Evolutionary conservation across 75 land plant genomes (phyloP).

Genomic region (Pinus taeda): DNA sequence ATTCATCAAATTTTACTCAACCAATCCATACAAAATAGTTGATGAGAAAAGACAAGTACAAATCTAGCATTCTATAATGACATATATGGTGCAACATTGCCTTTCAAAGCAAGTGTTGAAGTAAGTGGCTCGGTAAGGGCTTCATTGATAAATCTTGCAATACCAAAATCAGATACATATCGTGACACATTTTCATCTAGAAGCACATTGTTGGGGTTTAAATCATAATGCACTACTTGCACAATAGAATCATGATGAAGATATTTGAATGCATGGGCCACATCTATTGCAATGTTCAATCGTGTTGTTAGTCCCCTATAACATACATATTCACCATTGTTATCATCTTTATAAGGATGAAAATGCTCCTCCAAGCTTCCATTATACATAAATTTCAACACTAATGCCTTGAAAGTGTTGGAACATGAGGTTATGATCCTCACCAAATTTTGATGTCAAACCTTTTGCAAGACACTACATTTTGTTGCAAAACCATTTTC

Average conservation of each 20-base stretch:
- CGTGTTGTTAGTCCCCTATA: background rate
- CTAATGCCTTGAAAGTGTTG: background rate
- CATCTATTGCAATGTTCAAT: slow-evolving; percentile 31
- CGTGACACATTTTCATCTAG: background rate
- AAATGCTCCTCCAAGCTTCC: slow-evolving; percentile 6
- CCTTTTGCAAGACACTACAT: background rate
- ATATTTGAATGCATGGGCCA: slow-evolving; percentile 32
- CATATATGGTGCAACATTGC: background rate
- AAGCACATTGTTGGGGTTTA: slow-evolving; percentile 3
- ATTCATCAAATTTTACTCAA: background rate
- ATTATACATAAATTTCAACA: background rate
- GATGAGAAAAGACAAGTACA: background rate
- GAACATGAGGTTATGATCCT: background rate
- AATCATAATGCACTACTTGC: background rate
- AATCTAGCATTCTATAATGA: background rate
- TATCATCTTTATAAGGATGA: background rate
- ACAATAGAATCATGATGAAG: slow-evolving; percentile 22
- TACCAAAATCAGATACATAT: background rate
- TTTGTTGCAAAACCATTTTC: background rate
- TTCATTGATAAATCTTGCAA: background rate
- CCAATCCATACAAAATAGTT: background rate
- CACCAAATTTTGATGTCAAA: slow-evolving; percentile 1
- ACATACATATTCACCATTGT: background rate
- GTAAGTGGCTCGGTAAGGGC: background rate
- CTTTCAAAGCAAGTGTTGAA: background rate